These are phyloP conservation scores for Schizochytrium sp. DNA, from an alignment of 108 stramenopile species.

Conservation along the genomic window DNA sequence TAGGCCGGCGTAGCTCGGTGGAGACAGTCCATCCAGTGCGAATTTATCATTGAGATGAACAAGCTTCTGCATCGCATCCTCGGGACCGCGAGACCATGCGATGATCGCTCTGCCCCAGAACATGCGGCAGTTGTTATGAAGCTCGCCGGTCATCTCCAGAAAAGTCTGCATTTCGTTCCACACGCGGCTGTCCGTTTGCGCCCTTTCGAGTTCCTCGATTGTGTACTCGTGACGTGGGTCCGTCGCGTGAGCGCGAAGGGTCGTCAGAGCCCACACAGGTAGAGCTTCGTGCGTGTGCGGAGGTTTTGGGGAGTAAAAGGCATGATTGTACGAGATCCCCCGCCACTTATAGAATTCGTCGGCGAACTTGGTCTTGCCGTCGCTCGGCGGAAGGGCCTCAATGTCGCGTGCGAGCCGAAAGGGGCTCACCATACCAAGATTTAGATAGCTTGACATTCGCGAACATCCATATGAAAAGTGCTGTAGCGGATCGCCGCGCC, in stretches of 20 bases:
- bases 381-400: neutral
- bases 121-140: constrained; percentile 73
- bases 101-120: constrained; percentile 66
- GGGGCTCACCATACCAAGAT: constrained; percentile 55
- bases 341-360: constrained; percentile 64
- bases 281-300: constrained; percentile 33
- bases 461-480: neutral
- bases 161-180: constrained; percentile 68
- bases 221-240: neutral
- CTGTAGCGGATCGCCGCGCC: neutral
- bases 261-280: constrained; percentile 39
- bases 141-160: constrained; percentile 56
- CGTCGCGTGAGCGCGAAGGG: neutral
- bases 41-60: constrained; percentile 59
- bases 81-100: constrained; percentile 37
- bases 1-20: constrained; percentile 60
- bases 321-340: constrained; percentile 54
- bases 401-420: constrained; percentile 50
- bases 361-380: constrained; percentile 47
- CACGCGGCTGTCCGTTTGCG: constrained; percentile 31
- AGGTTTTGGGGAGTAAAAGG: constrained; percentile 35
- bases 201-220: constrained; percentile 18
- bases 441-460: constrained; percentile 60
- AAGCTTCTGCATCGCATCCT: constrained; percentile 28
- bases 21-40: constrained; percentile 65